These are phyloP conservation scores for Xerocomus minutiporus DNA, from an alignment of 1,284 basidiomycete genomes.

Conservation along the genomic window DNA sequence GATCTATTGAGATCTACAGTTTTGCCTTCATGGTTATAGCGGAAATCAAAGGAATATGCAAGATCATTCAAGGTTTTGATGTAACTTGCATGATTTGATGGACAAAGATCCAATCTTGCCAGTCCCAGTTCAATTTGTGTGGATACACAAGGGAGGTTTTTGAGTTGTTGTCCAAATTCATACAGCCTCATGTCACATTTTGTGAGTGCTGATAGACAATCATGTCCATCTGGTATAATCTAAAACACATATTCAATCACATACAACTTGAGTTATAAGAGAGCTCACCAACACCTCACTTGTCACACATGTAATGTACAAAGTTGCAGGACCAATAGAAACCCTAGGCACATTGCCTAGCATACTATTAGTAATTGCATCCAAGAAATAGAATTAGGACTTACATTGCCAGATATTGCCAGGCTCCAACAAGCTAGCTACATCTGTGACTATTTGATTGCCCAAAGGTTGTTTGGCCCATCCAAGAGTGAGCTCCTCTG, in stretches of 20 bases:
- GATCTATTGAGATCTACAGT: too few species aligned
- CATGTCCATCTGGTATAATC: background rate
- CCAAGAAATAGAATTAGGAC: background rate
- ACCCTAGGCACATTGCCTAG: background rate
- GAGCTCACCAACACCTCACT: background rate
- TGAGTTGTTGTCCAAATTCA: too few species aligned
- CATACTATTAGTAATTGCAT: background rate
- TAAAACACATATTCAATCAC: background rate
- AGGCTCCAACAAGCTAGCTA: background rate
- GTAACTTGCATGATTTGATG: too few species aligned
- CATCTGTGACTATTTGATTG: background rate
- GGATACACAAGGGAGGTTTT: too few species aligned
- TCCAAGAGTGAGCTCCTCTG: background rate
- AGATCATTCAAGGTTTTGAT: too few species aligned
- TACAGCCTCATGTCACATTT: too few species aligned
- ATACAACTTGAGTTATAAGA: background rate
- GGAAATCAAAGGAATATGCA: too few species aligned
- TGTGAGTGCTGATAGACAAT: too few species aligned
- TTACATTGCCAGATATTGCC: background rate
- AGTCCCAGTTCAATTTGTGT: too few species aligned
- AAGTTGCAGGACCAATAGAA: background rate
- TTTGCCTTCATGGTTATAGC: too few species aligned
- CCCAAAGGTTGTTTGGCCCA: background rate
- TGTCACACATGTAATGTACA: background rate
- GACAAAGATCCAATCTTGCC: too few species aligned